Conservation (phyloP, 371 early-diverging fungal genomes). For the Blyttiomyces sp. region DNA sequence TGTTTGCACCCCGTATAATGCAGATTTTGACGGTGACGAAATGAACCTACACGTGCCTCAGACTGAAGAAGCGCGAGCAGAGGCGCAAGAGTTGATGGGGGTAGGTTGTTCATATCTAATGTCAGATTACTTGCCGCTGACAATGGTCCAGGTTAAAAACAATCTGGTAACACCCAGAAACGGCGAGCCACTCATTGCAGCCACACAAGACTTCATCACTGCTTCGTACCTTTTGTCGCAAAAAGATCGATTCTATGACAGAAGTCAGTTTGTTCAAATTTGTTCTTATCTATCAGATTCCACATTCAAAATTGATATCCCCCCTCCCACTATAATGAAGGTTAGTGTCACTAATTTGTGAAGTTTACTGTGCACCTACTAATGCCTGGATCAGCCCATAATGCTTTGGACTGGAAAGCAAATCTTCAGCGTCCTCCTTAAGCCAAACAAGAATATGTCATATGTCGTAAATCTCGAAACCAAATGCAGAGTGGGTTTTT, state of each 20-base stretch:
- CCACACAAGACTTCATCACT: conserved; percentile 99
- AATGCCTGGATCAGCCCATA: conserved; percentile 34
- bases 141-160: conserved; percentile 63
- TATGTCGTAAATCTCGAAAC: conserved; percentile 84
- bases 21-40: conserved; percentile 99
- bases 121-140: not conserved
- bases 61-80: conserved; percentile 97
- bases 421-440: conserved; percentile 80
- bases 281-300: conserved; percentile 84
- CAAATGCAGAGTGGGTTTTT: conserved; percentile 55
- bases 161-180: conserved; percentile 98
- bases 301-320: conserved; percentile 77
- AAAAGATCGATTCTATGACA: conserved; percentile 93
- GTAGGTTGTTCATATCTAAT: conserved; percentile 29
- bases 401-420: conserved; percentile 63
- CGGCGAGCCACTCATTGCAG: conserved; percentile 98
- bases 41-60: conserved; percentile 99
- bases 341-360: conserved; percentile 15
- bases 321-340: conserved; percentile 90
- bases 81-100: conserved; percentile 97
- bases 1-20: conserved; percentile 99
- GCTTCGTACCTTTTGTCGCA: conserved; percentile 90
- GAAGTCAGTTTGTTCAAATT: conserved; percentile 89
- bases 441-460: conserved; percentile 71
- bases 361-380: too few relatives aligned